phyloP scores from a whole-genome alignment of 2,329 filamentous ascomycete genomes.

The Ceratocystis harringtonii region DNA sequence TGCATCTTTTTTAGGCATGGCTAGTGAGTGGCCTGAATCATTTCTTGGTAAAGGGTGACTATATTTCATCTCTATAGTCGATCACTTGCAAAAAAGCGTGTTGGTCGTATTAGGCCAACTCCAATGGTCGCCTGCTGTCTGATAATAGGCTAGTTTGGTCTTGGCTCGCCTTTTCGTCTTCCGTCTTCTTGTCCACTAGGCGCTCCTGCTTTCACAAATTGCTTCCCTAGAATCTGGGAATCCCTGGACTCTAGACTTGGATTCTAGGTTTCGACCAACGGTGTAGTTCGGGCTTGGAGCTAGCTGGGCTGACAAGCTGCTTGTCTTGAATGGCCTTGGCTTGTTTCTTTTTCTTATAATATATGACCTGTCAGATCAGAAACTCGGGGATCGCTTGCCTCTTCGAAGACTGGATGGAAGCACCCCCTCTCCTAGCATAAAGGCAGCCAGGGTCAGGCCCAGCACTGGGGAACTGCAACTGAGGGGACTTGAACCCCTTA shows the following conservation, averaged over 20 bases:
- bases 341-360: no score
- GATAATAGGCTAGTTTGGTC: neutral
- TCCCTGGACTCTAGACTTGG: neutral
- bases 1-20: neutral
- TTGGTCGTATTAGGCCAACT: neutral
- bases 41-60: neutral
- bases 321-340: no score
- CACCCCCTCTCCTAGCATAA: no score
- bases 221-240: neutral
- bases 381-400: no score
- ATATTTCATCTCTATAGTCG: neutral
- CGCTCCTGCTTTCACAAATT: neutral
- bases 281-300: no score
- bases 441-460: no score
- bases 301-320: no score
- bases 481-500: neutral
- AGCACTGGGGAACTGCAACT: no score
- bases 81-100: neutral
- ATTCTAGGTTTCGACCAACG: no score
- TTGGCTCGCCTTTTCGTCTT: neutral
- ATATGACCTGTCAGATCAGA: neutral
- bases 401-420: no score
- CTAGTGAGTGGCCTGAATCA: neutral
- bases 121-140: neutral
- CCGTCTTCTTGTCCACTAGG: neutral